phyloP scores from a whole-genome alignment of 2,329 filamentous ascomycete species.

The Clonostachys solani region DNA sequence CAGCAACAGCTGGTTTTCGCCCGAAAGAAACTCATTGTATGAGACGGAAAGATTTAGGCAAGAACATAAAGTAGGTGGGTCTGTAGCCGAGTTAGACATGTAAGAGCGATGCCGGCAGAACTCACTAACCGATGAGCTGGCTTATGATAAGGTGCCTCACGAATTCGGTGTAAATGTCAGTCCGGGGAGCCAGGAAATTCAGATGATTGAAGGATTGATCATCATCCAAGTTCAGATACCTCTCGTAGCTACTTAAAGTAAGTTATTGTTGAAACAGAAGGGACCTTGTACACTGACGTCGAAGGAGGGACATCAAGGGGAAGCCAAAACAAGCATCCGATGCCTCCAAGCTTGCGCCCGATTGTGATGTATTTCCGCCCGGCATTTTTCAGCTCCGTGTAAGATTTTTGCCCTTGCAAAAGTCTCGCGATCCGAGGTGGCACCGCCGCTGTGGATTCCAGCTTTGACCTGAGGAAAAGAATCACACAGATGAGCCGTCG shows the following conservation, averaged over 20 bases:
- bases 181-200: conserved; percentile 6
- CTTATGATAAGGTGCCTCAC: conserved; percentile 14
- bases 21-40: neutral
- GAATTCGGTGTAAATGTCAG: conserved; percentile 9
- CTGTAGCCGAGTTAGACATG: no score
- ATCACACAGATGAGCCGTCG: conserved; percentile 19
- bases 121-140: no score
- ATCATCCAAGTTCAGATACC: conserved; percentile 26
- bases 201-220: conserved; percentile 20
- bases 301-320: conserved; percentile 21
- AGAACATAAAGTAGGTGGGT: no score
- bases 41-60: no score
- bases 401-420: conserved; percentile 10
- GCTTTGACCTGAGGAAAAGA: conserved; percentile 18
- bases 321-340: conserved; percentile 23
- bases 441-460: conserved; percentile 12
- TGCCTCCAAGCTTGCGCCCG: conserved; percentile 16
- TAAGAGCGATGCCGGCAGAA: no score
- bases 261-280: neutral
- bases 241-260: conserved; percentile 16
- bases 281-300: conserved; percentile 15
- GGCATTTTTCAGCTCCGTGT: conserved; percentile 19
- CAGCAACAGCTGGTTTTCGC: conserved; percentile 14
- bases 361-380: conserved; percentile 28
- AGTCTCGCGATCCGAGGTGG: conserved; percentile 11